These are phyloP conservation scores for Neckera pumila DNA, from an alignment of 225 moss, liverwort and hornwort species.

Conservation along the genomic window DNA sequence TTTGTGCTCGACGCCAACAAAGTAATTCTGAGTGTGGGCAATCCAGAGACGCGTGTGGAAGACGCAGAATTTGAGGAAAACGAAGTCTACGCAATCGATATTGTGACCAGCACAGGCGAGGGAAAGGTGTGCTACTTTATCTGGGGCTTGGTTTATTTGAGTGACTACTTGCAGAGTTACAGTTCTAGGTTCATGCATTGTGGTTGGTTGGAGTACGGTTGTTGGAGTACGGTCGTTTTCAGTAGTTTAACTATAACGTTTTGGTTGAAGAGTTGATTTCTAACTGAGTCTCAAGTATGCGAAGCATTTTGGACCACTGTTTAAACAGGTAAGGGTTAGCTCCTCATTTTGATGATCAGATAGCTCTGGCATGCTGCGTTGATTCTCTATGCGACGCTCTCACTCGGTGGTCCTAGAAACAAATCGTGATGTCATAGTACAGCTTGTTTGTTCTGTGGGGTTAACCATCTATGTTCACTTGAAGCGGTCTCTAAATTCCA, in stretches of 20 bases:
- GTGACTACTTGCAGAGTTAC: background rate
- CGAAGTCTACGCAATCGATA: slow-evolving; percentile 93
- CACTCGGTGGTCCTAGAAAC: background rate
- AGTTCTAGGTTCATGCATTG: background rate
- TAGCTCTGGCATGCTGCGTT: background rate
- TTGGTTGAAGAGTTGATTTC: background rate
- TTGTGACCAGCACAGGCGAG: slow-evolving; percentile 91
- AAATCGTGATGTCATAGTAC: slow-evolving; percentile 5
- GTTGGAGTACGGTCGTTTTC: no score
- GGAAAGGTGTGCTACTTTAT: slow-evolving; percentile 35
- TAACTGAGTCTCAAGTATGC: background rate
- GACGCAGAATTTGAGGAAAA: slow-evolving; percentile 99
- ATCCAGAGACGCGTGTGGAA: slow-evolving; percentile 88
- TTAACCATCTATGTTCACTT: background rate
- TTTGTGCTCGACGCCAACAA: slow-evolving; percentile 99
- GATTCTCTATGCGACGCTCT: slow-evolving; percentile 7
- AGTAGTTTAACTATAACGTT: background rate
- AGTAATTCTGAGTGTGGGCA: slow-evolving; percentile 75
- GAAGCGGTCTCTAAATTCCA: slow-evolving; percentile 8
- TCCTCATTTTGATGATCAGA: background rate
- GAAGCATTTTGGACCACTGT: background rate
- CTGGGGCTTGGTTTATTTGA: background rate
- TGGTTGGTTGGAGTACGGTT: background rate
- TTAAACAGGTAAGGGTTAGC: background rate
- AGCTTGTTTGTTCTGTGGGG: background rate